Conservation (phyloP, 352 stramenopile genomes). For the Pythium utonaiense region DNA sequence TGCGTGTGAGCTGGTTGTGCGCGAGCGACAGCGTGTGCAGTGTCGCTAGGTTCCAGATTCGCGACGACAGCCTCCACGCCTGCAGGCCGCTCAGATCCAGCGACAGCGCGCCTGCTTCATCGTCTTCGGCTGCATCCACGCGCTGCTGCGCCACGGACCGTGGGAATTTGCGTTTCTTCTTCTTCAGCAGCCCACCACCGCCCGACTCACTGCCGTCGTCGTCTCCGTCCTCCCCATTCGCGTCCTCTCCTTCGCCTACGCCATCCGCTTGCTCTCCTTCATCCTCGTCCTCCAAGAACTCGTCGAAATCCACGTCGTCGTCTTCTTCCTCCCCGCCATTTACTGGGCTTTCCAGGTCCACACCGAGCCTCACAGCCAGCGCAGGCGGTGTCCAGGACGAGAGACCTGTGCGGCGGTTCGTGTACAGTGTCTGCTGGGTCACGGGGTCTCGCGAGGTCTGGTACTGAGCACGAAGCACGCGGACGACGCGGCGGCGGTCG, state of each 20-base stretch:
- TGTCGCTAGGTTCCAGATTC: slow-evolving; percentile 65
- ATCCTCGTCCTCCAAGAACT: slow-evolving; percentile 24
- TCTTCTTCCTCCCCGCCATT: slow-evolving; percentile 24
- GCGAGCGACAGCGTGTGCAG: slow-evolving; percentile 41
- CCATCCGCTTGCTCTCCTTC: slow-evolving; percentile 24
- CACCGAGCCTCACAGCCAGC: slow-evolving; percentile 31
- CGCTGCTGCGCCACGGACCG: slow-evolving; percentile 56
- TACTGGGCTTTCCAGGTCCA: slow-evolving; percentile 23
- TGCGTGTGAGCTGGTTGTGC: slow-evolving; percentile 47
- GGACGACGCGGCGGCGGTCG: slow-evolving; percentile 28
- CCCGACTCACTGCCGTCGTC: slow-evolving; percentile 18
- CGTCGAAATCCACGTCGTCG: slow-evolving; percentile 42
- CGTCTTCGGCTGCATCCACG: slow-evolving; percentile 52
- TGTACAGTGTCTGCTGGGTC: slow-evolving; percentile 44
- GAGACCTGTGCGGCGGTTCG: slow-evolving; percentile 29
- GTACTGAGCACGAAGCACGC: slow-evolving; percentile 35
- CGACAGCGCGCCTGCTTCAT: slow-evolving; percentile 9
- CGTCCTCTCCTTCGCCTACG: slow-evolving; percentile 14
- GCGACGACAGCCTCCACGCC: slow-evolving; percentile 52
- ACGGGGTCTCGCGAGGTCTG: slow-evolving; percentile 32
- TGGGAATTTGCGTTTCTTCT: slow-evolving; percentile 34
- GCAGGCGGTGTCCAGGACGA: slow-evolving; percentile 40
- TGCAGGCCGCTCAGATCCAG: slow-evolving; percentile 54
- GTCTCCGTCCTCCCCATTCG: slow-evolving; percentile 15
- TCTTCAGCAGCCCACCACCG: slow-evolving; percentile 4